Evolutionary conservation across 257 asterid species (phyloP), one percentile per base, ranked within the genome.

Genomic region (Nicotiana tabacum): DNA sequence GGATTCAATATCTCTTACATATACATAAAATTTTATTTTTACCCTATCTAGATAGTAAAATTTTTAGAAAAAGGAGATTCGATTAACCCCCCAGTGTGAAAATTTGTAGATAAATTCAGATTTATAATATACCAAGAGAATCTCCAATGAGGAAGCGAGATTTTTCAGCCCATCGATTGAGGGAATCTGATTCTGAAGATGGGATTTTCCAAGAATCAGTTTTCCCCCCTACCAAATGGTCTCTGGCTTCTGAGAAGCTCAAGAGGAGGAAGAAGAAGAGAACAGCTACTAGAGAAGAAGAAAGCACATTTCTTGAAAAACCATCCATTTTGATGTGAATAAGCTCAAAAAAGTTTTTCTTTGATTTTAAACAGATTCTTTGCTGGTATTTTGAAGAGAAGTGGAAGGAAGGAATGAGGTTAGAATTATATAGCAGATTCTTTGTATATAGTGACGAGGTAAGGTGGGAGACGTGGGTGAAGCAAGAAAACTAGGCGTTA

Each of bases 71-170:
- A 24, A 24, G 1, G 27, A 24, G 27, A 24, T 24, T 24, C 27
- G 27, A 24, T 24, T 24, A 24, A 24, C 27, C 27, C 27, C 27
- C 27, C 27, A 24, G 27, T 24, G 27, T 24, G 27, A 24, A 24
- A 24, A 24, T 24, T 24, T 24, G 27, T 24, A 37, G 53, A 37
- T 30, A 37, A 39, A 7, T 2, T 43, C 6, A 43, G 60, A 70
- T 1, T 21, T 43, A 46, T 0, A 15, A 74, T 43, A 7, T 88
- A 94, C 97, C 95, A 79, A 95, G 86, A 66, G 92, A 85, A 88
- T 95, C 98, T 5, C 96, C 96, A 16, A 91, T 37, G 82, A 77
- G 82, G 85, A 95, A 95, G 3, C 98, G 95, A 4, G 95, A 85
- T 2, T 81, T 90, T 83, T 90, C 81, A 0, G 98, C 91, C 98